These are phyloP conservation scores for Apophysomyces ossiformis DNA, from an alignment of 371 early-diverging fungal species.

Conservation along the genomic window DNA sequence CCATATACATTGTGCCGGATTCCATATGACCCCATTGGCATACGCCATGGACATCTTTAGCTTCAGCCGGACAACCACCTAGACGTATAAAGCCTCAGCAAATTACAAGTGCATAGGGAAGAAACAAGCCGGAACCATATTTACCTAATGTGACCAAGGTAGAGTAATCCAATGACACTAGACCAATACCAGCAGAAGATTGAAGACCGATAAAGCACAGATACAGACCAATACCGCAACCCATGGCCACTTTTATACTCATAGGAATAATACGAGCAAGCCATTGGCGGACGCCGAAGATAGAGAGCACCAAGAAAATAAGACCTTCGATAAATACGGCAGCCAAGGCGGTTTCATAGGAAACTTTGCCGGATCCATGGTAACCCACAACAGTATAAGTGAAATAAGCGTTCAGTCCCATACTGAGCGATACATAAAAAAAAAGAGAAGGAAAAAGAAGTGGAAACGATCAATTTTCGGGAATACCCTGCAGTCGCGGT, in stretches of 20 bases:
- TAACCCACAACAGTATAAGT: conserved; percentile 80
- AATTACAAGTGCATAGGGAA: not conserved
- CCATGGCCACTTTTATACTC: conserved; percentile 71
- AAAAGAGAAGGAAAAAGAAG: too few relatives aligned
- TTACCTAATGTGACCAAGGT: conserved; percentile 68
- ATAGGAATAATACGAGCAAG: conserved; percentile 71
- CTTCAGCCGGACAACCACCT: conserved; percentile 61
- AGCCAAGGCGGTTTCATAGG: conserved; percentile 69
- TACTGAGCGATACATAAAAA: conserved; percentile 25
- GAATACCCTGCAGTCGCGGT: not conserved
- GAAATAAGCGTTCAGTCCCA: conserved; percentile 83
- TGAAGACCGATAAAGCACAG: conserved; percentile 76
- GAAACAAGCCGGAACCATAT: not conserved
- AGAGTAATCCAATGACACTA: conserved; percentile 58
- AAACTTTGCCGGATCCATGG: conserved; percentile 70
- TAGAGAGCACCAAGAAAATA: conserved; percentile 68
- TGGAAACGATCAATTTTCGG: not conserved
- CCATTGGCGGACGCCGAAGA: conserved; percentile 77
- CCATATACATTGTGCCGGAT: conserved; percentile 70
- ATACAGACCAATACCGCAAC: conserved; percentile 78
- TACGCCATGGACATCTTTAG: conserved; percentile 48
- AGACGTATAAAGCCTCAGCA: not conserved
- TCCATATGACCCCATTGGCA: conserved; percentile 66
- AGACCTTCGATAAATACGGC: conserved; percentile 84
- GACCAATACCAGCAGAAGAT: conserved; percentile 75